Percentiles rank a stretch among this genome's conserved stretches.
phyloP scores from a whole-genome alignment of 768 basidiomycete species.

The Boletus edulis region DNA sequence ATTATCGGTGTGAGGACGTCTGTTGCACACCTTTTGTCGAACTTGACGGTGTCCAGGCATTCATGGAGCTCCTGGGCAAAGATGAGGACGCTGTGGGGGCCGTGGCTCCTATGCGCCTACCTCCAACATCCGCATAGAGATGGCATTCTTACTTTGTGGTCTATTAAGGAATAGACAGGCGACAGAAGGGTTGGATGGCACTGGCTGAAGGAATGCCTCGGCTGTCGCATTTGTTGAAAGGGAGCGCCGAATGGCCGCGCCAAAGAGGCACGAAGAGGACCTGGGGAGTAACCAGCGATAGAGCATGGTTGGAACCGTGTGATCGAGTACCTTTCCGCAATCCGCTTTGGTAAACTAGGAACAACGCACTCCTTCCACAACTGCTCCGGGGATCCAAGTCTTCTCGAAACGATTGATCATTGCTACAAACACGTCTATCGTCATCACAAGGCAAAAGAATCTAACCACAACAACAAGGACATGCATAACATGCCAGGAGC shows the following conservation, averaged over 20 bases:
- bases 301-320: slow-evolving; percentile 3
- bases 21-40: slow-evolving; percentile 56
- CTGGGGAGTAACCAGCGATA: neutral
- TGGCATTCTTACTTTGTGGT: slow-evolving; percentile 84
- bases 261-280: neutral
- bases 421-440: no score
- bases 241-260: slow-evolving; percentile 6
- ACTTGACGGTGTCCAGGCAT: slow-evolving; percentile 62
- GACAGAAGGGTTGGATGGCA: slow-evolving; percentile 59
- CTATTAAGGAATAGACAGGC: slow-evolving; percentile 76
- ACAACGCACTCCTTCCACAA: no score
- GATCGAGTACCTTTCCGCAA: no score
- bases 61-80: slow-evolving; percentile 62
- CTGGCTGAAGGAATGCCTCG: slow-evolving; percentile 48
- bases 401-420: no score
- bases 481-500: no score
- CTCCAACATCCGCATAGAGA: slow-evolving; percentile 69
- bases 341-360: no score
- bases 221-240: slow-evolving; percentile 21
- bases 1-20: neutral
- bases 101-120: slow-evolving; percentile 35
- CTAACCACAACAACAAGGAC: no score
- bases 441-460: no score
- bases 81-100: neutral
- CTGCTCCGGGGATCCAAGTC: no score